phyloP scores from a whole-genome alignment of 2,329 filamentous ascomycete species.

The Colletotrichum higginsianum region DNA sequence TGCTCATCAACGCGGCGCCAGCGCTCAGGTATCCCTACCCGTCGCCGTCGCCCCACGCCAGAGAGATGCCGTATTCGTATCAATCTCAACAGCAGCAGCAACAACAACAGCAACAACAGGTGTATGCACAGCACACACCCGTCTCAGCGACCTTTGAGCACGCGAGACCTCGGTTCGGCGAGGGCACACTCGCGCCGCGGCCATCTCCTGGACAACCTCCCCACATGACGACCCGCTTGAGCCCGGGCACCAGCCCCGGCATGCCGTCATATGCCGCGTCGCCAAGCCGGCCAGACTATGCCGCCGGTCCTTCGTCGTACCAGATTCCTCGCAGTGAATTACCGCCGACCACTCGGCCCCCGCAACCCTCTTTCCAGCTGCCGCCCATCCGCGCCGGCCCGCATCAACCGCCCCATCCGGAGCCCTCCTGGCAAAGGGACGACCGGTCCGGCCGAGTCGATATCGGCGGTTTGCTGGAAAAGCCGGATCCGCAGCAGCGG shows the following conservation, averaged over 20 bases:
- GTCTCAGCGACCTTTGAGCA: constrained; percentile 65
- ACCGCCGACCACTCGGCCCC: constrained; percentile 50
- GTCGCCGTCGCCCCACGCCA: constrained; percentile 61
- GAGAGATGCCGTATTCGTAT: constrained; percentile 61
- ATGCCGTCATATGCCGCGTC: constrained; percentile 63
- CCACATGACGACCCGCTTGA: constrained; percentile 56
- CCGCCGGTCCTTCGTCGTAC: constrained; percentile 61
- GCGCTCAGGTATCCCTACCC: constrained; percentile 56
- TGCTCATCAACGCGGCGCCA: constrained; percentile 59
- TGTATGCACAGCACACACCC: constrained; percentile 62
- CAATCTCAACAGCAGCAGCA: constrained; percentile 53
- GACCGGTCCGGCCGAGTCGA: constrained; percentile 70
- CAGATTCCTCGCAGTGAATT: constrained; percentile 70
- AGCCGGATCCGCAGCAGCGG: constrained; percentile 58
- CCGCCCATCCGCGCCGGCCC: constrained; percentile 63
- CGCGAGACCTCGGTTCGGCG: constrained; percentile 57
- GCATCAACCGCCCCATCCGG: constrained; percentile 46
- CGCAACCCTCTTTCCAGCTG: constrained; percentile 59
- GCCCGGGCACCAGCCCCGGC: constrained; percentile 59
- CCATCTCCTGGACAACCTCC: constrained; percentile 48
- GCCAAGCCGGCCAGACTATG: constrained; percentile 61
- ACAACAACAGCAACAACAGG: constrained; percentile 52
- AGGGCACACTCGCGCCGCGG: constrained; percentile 52
- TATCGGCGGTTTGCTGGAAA: constrained; percentile 74
- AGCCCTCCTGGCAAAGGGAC: constrained; percentile 56